Conservation (phyloP, 495 filamentous ascomycete species). For the Hypoxylon fuscum region DNA sequence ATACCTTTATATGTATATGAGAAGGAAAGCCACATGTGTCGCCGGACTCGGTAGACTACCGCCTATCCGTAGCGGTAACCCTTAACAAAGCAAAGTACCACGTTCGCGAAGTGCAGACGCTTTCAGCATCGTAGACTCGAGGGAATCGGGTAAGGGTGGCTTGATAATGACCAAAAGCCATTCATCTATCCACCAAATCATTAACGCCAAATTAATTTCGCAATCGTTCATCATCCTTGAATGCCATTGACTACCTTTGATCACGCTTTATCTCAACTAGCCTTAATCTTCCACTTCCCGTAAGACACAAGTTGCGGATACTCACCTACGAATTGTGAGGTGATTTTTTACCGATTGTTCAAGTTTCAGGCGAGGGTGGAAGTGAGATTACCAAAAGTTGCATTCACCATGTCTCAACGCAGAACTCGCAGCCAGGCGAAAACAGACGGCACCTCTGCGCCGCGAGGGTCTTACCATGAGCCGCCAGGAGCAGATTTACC, state of each 20-base stretch:
- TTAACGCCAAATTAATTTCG: slow-evolving; percentile 5
- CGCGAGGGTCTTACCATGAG: slow-evolving; percentile 7
- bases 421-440: no score
- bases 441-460: neutral
- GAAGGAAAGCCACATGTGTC: slow-evolving; percentile 26
- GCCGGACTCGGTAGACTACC: slow-evolving; percentile 34
- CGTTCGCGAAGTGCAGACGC: slow-evolving; percentile 16
- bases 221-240: slow-evolving; percentile 21
- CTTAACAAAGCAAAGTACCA: slow-evolving; percentile 34
- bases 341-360: slow-evolving; percentile 21
- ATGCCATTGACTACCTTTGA: no score
- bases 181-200: slow-evolving; percentile 31
- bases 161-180: slow-evolving; percentile 23
- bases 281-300: neutral
- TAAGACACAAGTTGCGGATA: neutral
- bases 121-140: slow-evolving; percentile 28
- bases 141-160: slow-evolving; percentile 15
- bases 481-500: slow-evolving; percentile 35
- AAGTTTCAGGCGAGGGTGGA: slow-evolving; percentile 17
- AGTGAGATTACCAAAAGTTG: neutral
- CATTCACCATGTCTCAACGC: slow-evolving; percentile 32
- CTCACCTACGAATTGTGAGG: slow-evolving; percentile 4
- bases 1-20: slow-evolving; percentile 30
- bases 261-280: neutral
- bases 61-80: slow-evolving; percentile 11